Conservation (phyloP, 805 yeast genomes). For the Sugiyamaella valdiviana region DNA sequence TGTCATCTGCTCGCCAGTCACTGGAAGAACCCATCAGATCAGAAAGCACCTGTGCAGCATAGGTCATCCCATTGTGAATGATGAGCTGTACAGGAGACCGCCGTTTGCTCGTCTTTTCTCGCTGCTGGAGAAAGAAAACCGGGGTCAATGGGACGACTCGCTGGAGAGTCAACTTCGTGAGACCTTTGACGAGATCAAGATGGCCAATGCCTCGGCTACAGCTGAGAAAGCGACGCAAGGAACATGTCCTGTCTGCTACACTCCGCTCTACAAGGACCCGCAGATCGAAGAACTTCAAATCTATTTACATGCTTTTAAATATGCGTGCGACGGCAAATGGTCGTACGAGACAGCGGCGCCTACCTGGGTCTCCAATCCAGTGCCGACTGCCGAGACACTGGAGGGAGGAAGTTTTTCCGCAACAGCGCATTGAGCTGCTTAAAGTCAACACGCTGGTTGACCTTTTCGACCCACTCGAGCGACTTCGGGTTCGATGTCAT, state of each 20-base stretch:
- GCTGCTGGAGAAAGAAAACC: background rate
- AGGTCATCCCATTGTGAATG: constrained; percentile 86
- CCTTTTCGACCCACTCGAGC: constrained; percentile 15
- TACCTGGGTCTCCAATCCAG: background rate
- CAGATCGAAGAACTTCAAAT: constrained; percentile 68
- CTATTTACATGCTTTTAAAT: constrained; percentile 64
- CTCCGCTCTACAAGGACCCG: constrained; percentile 68
- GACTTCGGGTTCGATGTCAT: background rate
- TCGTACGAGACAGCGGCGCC: background rate
- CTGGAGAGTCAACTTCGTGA: constrained; percentile 39
- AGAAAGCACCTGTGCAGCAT: constrained; percentile 81
- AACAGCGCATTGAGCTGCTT: constrained; percentile 7
- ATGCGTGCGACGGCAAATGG: background rate
- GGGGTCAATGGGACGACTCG: background rate
- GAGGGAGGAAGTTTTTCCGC: constrained; percentile 3
- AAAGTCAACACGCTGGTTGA: constrained; percentile 6
- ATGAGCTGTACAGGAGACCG: constrained; percentile 72
- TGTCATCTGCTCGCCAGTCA: constrained; percentile 72
- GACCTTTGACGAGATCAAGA: constrained; percentile 28
- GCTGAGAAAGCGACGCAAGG: constrained; percentile 32
- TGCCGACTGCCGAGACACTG: background rate
- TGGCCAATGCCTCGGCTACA: constrained; percentile 48
- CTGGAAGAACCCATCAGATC: constrained; percentile 94
- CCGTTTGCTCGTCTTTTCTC: constrained; percentile 30
- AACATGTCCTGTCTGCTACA: constrained; percentile 54